Base-by-base conservation (phyloP, 1,284 basidiomycete species). In the Rhodotorula sp. region DNA sequence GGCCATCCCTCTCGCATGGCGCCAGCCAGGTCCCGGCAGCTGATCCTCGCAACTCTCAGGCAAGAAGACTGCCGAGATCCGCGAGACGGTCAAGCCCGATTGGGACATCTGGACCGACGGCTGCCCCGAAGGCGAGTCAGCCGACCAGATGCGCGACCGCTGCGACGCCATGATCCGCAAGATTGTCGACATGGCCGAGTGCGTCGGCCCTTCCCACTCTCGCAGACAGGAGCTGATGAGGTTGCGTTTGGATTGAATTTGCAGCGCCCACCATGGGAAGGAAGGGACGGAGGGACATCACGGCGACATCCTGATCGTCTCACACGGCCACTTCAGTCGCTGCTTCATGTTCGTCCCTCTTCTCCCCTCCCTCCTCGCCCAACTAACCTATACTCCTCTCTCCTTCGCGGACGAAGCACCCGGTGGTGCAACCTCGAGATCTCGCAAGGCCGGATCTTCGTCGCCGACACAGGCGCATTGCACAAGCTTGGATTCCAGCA, bases 81-180 rank as follows among this genome's bases (percentile, higher is more conserved):
- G 63, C 53, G 53, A 84, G 26, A 28, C 58, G 30, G 40, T 44
- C 40, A 44, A 44, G 40, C 40, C 40, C 40, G 50, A 61, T 26
- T 76, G 73, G 74, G 70, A 73, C 59, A 75, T 75, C 44, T 75
- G 76, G 75, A 62, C 62, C 20, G 65, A 73, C 28, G 76, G 92
- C 2, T 94, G 92, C 76, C 91, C 91, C 18, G 89, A 87, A 24
- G 93, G 93, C 37, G 93, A 96, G 81, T 88, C 87, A 56, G 87
- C 86, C 2, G 83, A 87, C 76, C 85, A 93, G 62, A 92, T 96
- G 89, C 81, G 86, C 64, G 81, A 81, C 59, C 87, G 93, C 34
- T 73, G 92, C 18, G 94, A 96, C 78, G 77, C 76, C 40, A 85
- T 93, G 59, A 90, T 95, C 65, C 82, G 81, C 48, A 86, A 88